Base-by-base conservation (phyloP, 164 flowering plant species). In the Hamamelis virginiana region DNA sequence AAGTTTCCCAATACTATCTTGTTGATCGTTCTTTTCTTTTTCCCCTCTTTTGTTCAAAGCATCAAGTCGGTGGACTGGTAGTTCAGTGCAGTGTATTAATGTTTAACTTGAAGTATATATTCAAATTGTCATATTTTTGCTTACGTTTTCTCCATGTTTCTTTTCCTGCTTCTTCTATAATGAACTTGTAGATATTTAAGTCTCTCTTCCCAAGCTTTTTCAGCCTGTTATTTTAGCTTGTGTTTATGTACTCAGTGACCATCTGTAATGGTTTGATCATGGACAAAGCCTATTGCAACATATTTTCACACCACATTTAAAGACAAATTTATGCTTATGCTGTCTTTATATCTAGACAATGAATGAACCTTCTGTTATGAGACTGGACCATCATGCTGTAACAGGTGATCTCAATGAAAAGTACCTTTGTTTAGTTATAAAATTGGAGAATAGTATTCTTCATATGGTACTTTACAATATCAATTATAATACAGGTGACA, bases 401-500 rank as follows among this genome's bases (percentile, higher is more conserved):
- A 9, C 27, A 62, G 21, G 26, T 11, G 10, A 41, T 41, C 65
- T 18, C 18, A 12, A 41, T 62, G 50, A 13, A 16, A 59, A 62
- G 23, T 44, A 28, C 18, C 18, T 14, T 41, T 19, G 8, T 52
- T 55, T 57, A 55, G 13, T 14, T 33, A 2, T 19, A 38, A 13
- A 28, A 56, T 43, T 8, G 38, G n/a, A 16, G 3, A 15, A 38
- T 22, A 18, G 46, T 41, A 15, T 27, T 38, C 21, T 23, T 69
- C 41, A 51, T 14, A 26, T 56, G 10, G 19, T 26, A 47, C 18
- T 51, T 57, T 28, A 5, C 22, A 8, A 44, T 50, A 23, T 51
- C 25, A 23, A 64, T 59, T 53, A n/a, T 46, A 19, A 58, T 69
- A 60, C 85, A 81, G 86, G 67, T 73, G 74, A 68, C 43, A 68